Percentiles rank a stretch among this genome's conserved stretches.
These are phyloP conservation scores for Lotus japonicus DNA, from an alignment of 306 rosid genomes.

Conservation along the genomic window DNA sequence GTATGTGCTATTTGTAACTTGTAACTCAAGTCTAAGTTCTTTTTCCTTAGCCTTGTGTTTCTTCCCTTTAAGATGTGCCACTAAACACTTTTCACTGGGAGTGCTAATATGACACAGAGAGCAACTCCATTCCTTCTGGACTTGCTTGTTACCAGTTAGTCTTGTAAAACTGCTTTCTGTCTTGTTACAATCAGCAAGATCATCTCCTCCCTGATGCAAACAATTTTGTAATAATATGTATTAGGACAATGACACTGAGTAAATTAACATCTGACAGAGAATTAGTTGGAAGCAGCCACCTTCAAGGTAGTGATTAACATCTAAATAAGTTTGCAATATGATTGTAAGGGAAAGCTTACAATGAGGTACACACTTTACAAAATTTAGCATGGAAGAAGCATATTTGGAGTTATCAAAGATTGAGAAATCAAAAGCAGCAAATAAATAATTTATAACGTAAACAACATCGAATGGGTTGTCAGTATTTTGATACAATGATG, in stretches of 20 bases:
- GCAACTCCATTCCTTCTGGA: slow-evolving; percentile 65
- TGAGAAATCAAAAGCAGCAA: slow-evolving; percentile 6
- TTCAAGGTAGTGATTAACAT: not conserved
- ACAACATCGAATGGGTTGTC: not conserved
- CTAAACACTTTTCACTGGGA: slow-evolving; percentile 35
- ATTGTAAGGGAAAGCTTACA: not conserved
- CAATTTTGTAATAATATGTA: not conserved
- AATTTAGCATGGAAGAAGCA: slow-evolving; percentile 2
- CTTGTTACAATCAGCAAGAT: slow-evolving; percentile 1
- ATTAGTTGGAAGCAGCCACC: slow-evolving; percentile 1
- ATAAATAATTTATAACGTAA: not conserved
- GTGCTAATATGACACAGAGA: slow-evolving; percentile 51
- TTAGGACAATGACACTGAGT: not conserved
- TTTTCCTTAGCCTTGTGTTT: slow-evolving; percentile 36
- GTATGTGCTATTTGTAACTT: not conserved
- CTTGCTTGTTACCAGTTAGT: slow-evolving; percentile 17
- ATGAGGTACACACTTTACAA: not conserved
- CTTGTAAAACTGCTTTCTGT: not conserved
- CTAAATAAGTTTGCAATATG: not conserved
- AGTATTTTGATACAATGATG: not conserved
- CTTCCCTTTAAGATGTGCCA: slow-evolving; percentile 41
- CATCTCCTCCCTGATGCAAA: slow-evolving; percentile 34
- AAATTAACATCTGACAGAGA: not conserved
- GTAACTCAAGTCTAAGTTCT: slow-evolving; percentile 13
- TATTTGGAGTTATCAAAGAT: not conserved